phyloP scores from a whole-genome alignment of 345 rosid species.

The Melastoma malabathricum region DNA sequence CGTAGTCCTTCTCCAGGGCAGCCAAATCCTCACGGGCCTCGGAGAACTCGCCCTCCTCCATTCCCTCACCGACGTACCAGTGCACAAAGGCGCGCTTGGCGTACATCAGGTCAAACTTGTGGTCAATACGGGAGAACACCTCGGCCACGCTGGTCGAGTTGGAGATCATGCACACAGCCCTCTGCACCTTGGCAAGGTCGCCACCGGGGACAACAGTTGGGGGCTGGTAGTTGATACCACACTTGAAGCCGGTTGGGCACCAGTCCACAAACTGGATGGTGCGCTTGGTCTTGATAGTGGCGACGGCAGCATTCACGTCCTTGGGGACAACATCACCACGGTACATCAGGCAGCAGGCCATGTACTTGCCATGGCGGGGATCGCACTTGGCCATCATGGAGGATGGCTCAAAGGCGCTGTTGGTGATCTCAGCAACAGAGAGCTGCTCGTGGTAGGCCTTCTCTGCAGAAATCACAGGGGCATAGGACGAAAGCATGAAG shows the following conservation, averaged over 20 bases:
- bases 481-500: conserved; percentile 18
- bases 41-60: conserved; percentile 13
- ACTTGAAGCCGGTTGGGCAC: conserved; percentile 10
- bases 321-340: conserved; percentile 13
- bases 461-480: conserved; percentile 13
- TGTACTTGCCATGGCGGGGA: conserved; percentile 17
- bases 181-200: conserved; percentile 12
- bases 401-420: conserved; percentile 13
- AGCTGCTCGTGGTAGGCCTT: conserved; percentile 7
- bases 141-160: conserved; percentile 13
- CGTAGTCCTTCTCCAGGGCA: conserved; percentile 9
- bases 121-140: conserved; percentile 9
- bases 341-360: conserved; percentile 16
- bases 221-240: conserved; percentile 12
- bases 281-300: conserved; percentile 14
- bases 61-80: conserved; percentile 14
- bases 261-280: conserved; percentile 12
- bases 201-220: conserved; percentile 12
- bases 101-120: conserved; percentile 10
- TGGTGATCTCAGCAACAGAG: conserved; percentile 17
- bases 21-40: conserved; percentile 9
- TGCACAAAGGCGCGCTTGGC: conserved; percentile 11
- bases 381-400: conserved; percentile 15
- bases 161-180: conserved; percentile 13
- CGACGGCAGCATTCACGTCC: conserved; percentile 9